Conservation (phyloP, 73 alveolate species). For the Tetrahymena thermophila region DNA sequence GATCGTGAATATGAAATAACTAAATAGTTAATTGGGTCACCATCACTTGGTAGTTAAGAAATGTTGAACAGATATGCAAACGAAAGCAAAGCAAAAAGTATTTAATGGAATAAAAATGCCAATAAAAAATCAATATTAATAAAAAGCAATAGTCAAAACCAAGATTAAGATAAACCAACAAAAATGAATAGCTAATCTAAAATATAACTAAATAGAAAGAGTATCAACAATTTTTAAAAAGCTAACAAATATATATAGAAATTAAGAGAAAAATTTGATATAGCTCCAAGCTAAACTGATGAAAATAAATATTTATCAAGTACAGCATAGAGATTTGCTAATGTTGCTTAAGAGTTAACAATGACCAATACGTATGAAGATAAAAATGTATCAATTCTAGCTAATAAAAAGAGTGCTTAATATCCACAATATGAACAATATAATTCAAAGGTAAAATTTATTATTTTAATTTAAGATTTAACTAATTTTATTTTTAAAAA, state of each 20-base stretch:
- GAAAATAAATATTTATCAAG: too few relatives aligned
- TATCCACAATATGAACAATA: too few relatives aligned
- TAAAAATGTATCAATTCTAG: not conserved
- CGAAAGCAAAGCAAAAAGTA: not conserved
- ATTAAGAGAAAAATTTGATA: not conserved
- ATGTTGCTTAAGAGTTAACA: not conserved
- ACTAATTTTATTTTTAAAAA: too few relatives aligned
- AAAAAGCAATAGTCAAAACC: too few relatives aligned
- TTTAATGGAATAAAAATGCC: not conserved
- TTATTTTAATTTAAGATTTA: too few relatives aligned
- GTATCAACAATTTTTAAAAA: not conserved
- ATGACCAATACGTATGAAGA: not conserved
- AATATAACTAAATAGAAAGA: too few relatives aligned
- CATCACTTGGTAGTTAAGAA: not conserved
- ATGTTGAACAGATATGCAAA: too few relatives aligned
- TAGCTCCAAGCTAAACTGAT: not conserved
- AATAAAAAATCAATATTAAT: too few relatives aligned
- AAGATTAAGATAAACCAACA: not conserved
- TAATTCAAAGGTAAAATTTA: not conserved
- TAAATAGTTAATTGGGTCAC: not conserved
- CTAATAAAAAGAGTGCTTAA: not conserved
- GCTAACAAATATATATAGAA: too few relatives aligned
- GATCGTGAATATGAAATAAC: not conserved
- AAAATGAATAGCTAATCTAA: not conserved
- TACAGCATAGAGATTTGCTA: not conserved